Conservation (phyloP, 2,329 filamentous ascomycete species). For the Mycosphaerella sp. region DNA sequence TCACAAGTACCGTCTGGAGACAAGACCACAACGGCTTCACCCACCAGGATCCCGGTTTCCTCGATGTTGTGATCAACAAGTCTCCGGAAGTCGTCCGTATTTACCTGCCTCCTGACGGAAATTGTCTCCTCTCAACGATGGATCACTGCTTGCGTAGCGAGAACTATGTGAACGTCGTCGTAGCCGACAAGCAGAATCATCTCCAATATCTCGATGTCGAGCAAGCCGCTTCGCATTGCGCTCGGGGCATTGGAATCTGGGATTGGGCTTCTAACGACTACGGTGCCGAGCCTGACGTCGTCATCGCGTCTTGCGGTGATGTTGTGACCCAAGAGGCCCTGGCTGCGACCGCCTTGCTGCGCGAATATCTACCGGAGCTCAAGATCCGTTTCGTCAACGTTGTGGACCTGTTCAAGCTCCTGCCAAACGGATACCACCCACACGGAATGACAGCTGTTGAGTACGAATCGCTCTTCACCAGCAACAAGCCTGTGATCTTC, state of each 20-base stretch:
- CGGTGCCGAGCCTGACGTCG: conserved; percentile 61
- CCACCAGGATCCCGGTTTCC: conserved; percentile 73
- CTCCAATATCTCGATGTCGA: conserved; percentile 71
- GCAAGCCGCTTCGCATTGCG: conserved; percentile 66
- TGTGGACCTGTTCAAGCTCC: conserved; percentile 74
- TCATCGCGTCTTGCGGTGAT: conserved; percentile 72
- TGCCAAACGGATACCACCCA: conserved; percentile 62
- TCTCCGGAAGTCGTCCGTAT: conserved; percentile 72
- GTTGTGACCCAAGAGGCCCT: conserved; percentile 67
- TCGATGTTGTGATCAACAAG: conserved; percentile 74
- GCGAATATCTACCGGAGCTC: conserved; percentile 63
- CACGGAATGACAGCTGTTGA: conserved; percentile 63
- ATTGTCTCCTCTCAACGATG: conserved; percentile 68
- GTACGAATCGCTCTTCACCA: conserved; percentile 65
- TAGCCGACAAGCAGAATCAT: conserved; percentile 73
- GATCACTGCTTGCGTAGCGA: conserved; percentile 66
- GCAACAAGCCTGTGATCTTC: conserved; percentile 66
- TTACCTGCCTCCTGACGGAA: conserved; percentile 73
- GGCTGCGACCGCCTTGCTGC: conserved; percentile 65
- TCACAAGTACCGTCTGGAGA: conserved; percentile 72
- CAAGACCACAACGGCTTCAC: conserved; percentile 83
- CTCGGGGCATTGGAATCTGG: conserved; percentile 74
- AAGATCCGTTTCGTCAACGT: conserved; percentile 76
- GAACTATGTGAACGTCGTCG: conserved; percentile 77
- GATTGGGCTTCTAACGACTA: conserved; percentile 66